A percentile compares a stretch with the other conserved stretches of the same genome.
Conservation (phyloP, 2,329 filamentous ascomycete species). For the Hypoxylon sp. region DNA sequence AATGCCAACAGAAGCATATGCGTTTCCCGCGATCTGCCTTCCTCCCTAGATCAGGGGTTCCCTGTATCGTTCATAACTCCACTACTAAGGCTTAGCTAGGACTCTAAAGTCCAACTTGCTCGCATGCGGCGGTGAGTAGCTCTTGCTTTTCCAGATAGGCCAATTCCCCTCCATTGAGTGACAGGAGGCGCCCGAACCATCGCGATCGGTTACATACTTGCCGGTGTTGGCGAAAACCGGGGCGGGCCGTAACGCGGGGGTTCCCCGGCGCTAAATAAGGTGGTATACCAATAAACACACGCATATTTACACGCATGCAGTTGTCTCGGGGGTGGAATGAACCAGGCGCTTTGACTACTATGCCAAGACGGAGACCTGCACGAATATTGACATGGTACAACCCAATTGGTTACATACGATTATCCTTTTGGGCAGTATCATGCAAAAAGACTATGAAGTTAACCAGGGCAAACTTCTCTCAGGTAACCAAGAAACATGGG, state of each 20-base stretch:
- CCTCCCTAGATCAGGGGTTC: slow-evolving; percentile 1
- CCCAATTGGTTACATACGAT: slow-evolving; percentile 2
- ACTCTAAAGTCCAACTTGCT: not conserved
- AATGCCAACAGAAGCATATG: not conserved
- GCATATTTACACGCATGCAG: not conserved
- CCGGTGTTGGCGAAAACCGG: slow-evolving; percentile 2
- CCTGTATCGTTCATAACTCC: not conserved
- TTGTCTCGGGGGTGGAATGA: not conserved
- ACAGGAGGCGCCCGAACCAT: not conserved
- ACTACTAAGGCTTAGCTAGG: not conserved
- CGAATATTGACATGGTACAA: not conserved
- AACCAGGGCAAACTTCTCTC: not conserved
- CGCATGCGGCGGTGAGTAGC: not conserved
- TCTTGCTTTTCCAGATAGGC: not conserved
- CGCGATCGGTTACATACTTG: not conserved
- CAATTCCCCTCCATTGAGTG: not conserved
- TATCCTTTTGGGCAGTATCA: not conserved
- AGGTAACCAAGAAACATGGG: not conserved
- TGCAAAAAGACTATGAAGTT: not conserved
- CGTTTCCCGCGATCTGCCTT: slow-evolving; percentile 2
- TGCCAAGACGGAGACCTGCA: not conserved
- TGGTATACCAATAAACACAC: not conserved
- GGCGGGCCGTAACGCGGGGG: slow-evolving; percentile 5
- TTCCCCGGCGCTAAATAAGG: not conserved
- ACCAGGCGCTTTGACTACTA: not conserved